Conservation (phyloP, 768 basidiomycete species). For the Boletales sp. region DNA sequence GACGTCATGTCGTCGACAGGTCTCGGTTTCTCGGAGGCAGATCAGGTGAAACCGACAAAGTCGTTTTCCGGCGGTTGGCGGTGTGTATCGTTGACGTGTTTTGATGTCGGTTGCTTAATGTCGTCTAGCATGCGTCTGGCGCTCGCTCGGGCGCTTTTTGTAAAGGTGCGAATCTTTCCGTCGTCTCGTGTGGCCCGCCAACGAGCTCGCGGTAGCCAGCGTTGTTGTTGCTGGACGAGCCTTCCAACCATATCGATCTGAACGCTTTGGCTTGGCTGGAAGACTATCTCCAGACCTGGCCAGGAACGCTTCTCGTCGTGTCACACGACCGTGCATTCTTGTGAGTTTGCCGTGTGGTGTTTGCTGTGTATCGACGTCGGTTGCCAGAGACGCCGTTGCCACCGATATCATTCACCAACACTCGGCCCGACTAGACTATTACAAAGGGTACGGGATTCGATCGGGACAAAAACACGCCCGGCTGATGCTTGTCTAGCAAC, state of each 20-base stretch:
- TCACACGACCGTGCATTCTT: slow-evolving; percentile 98
- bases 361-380: not conserved
- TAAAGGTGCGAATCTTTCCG: slow-evolving; percentile 55
- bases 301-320: slow-evolving; percentile 90
- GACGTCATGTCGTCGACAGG: slow-evolving; percentile 40
- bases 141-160: slow-evolving; percentile 91
- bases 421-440: slow-evolving; percentile 90
- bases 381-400: slow-evolving; percentile 80
- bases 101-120: not conserved
- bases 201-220: slow-evolving; percentile 45
- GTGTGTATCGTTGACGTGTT: slow-evolving; percentile 34
- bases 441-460: slow-evolving; percentile 69
- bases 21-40: slow-evolving; percentile 85
- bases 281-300: slow-evolving; percentile 95
- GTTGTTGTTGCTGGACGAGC: slow-evolving; percentile 83
- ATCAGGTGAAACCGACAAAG: slow-evolving; percentile 79
- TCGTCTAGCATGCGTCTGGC: slow-evolving; percentile 85
- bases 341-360: slow-evolving; percentile 39
- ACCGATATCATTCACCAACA: slow-evolving; percentile 99
- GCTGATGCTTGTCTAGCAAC: slow-evolving; percentile 50
- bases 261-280: slow-evolving; percentile 98
- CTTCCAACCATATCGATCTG: slow-evolving; percentile 95
- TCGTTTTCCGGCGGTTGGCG: slow-evolving; percentile 97
- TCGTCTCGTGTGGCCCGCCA: slow-evolving; percentile 3
- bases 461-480: not conserved